Evolutionary conservation across 257 asterid species (phyloP).

Genomic region (Knoxia roxburghii): DNA sequence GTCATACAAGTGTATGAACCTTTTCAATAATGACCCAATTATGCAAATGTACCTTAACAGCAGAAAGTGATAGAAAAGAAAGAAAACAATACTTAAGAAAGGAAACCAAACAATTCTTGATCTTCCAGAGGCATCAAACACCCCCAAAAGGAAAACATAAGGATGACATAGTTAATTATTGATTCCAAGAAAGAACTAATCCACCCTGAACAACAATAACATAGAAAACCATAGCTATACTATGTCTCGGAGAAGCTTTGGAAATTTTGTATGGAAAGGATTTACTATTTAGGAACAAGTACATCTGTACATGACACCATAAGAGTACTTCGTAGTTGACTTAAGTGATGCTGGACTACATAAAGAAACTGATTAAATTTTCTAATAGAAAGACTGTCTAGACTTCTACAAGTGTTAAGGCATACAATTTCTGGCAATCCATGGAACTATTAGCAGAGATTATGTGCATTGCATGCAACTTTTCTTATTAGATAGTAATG

Average conservation of each 20-base stretch:
- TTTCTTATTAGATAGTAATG: neutral
- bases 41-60: neutral
- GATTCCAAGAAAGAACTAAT: too few relatives aligned
- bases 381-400: neutral
- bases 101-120: neutral
- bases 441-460: neutral
- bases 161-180: neutral
- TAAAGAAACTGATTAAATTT: neutral
- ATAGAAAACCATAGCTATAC: too few relatives aligned
- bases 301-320: neutral
- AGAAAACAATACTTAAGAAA: neutral
- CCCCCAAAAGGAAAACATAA: neutral
- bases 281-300: neutral
- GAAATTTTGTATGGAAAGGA: too few relatives aligned
- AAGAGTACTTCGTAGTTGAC: neutral
- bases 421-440: neutral
- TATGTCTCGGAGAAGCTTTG: too few relatives aligned
- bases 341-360: neutral
- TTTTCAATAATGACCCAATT: neutral
- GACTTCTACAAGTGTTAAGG: neutral
- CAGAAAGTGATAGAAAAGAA: neutral
- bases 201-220: too few relatives aligned
- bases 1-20: neutral
- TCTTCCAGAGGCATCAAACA: neutral
- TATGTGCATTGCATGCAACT: neutral